Base-by-base conservation (phyloP, 805 yeast genomes). In the Wickerhamiella alocasiicola region DNA sequence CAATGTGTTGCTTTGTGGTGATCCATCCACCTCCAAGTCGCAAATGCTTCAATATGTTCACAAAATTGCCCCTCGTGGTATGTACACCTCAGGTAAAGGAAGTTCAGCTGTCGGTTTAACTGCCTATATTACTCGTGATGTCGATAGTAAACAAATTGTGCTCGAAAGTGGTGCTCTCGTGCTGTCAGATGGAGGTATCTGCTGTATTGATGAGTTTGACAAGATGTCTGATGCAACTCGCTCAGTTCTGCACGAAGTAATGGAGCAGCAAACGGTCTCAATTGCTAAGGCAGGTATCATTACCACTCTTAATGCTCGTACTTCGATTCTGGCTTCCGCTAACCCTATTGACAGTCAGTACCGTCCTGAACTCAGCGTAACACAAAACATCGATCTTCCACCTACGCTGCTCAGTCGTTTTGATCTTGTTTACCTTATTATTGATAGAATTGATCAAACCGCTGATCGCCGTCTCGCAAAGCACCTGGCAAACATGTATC, bases 101-200 rank as follows among this genome's bases (percentile, higher is more conserved):
- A 85, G 96, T 1, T 91, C 98, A 24, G 99, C 99, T 0, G 99
- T 91, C 37, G 99, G 99, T 68, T 68, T 91, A 55, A 91, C 99
- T 0, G 98, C 99, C 0, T 91, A 91, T 58, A 79, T 91, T 42
- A 87, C 98, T 6, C 70, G 95, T 55, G 99, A 91, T 58, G 71
- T 81, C 20, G 97, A 91, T 54, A 84, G 97, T 0, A 81, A 76
- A 54, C 98, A 91, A 59, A 63, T 88, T 37, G 98, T 91, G 3
- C 68, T 91, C 40, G 99, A 91, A 58, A 74, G 85, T 53, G 99
- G 99, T 59, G 99, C 99, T 0, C 68, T 91, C 48, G 97, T 91
- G 11, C 67, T 91, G 32, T 83, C 95, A 7, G 98, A 91, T 62
- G 97, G 97, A 44, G 98, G 98, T 69, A 78, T 91, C 31, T 91